Conservation (phyloP, 441 rosid genomes). For the Corymbia citriodora region DNA sequence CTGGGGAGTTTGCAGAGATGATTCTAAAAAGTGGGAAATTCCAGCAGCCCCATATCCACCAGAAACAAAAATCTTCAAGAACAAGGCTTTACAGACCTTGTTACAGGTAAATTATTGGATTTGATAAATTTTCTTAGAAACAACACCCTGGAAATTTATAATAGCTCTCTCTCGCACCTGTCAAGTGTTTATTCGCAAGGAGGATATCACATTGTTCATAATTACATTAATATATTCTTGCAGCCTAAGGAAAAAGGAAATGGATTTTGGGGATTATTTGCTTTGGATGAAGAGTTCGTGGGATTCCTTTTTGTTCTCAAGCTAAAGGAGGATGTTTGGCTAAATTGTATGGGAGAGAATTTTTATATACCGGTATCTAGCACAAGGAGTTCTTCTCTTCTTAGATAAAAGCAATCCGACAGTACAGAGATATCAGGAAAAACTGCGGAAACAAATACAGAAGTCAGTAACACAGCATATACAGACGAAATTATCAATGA, state of each 20-base stretch:
- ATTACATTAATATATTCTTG: conserved; percentile 9
- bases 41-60: conserved; percentile 78
- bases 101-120: conserved; percentile 49
- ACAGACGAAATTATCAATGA: conserved; percentile 68
- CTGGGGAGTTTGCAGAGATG: conserved; percentile 97
- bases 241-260: conserved; percentile 63
- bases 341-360: conserved; percentile 63
- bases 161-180: neutral
- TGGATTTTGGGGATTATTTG: conserved; percentile 56
- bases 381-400: conserved; percentile 33
- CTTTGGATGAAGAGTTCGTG: conserved; percentile 48
- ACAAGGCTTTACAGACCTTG: conserved; percentile 76
- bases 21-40: conserved; percentile 70
- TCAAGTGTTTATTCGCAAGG: neutral
- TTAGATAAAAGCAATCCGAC: conserved; percentile 21
- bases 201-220: neutral
- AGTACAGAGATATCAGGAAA: conserved; percentile 20
- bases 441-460: conserved; percentile 28
- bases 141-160: neutral
- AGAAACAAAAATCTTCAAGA: conserved; percentile 62
- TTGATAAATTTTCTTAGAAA: conserved; percentile 2
- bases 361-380: conserved; percentile 66
- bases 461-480: conserved; percentile 32
- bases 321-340: conserved; percentile 64
- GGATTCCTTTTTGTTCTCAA: conserved; percentile 90